Base-by-base conservation (phyloP, 345 rosid genomes). In the Syzygium aqueum region DNA sequence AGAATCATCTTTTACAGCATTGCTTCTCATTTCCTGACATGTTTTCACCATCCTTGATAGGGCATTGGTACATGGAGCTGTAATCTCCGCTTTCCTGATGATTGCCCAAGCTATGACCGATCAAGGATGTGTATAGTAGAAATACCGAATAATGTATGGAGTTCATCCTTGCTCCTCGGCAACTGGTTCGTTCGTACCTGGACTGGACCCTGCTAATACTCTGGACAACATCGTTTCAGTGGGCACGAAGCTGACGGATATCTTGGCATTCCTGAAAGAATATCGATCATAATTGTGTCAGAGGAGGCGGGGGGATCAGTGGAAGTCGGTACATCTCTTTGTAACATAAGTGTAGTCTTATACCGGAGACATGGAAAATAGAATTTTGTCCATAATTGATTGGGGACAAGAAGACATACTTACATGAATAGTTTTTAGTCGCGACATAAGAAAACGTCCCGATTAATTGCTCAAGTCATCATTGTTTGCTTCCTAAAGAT, bases 51-150 rank as follows among this genome's bases (percentile, higher is more conserved):
- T 86, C 53, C 85, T 89, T 89, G 84, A 84, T 94, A 97, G 99
- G 92, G 95, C 98, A 84, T 92, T 97, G 91, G 90, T 94, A 40
- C 96, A 96, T 28, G 99, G 99, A 85, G 95, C 99, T 43, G 94
- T 94, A 83, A 96, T 97, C 84, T 94, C 99, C 30, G 95, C 99
- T 11, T 97, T 97, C 91, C 93, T 97, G 88, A 94, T 94, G 54
- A 95, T 97, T 77, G 99, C 99, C 89, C 98, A 95, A 92, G 99
- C 99, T 61, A 97, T 96, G 99, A 94, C 95, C 8, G 99, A 95
- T 87, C 99, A 97, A 96, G 99, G 99, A 88, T 96, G 99, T 90
- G 97, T 96, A 88, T 96, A 94, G 84, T 27, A 37, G 53, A 84
- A 49, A 84, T 19, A 50, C 6, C 16, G 17, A 65, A 50, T 40